Evolutionary conservation across 1,284 basidiomycete genomes (phyloP).

Genomic region (Vanrija humicola): DNA sequence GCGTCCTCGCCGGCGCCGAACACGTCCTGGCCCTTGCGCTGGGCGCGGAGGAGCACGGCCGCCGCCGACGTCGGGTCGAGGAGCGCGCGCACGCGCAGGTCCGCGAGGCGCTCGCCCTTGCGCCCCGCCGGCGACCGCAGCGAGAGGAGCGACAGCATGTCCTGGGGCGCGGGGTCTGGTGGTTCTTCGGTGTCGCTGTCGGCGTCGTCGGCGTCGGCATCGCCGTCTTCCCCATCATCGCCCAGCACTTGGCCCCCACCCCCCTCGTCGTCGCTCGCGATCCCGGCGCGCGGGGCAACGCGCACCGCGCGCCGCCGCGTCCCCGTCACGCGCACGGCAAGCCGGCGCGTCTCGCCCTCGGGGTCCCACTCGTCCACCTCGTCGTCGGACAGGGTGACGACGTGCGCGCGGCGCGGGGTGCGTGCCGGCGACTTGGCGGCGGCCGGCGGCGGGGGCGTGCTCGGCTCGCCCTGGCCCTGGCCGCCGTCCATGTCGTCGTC

Average conservation of each 20-base stretch:
- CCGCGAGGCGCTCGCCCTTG: conserved; percentile 17
- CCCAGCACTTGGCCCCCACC: background rate
- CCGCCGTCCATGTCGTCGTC: background rate
- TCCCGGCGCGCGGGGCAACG: background rate
- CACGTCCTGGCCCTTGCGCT: conserved; percentile 36
- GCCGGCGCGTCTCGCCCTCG: conserved; percentile 14
- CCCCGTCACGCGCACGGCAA: conserved; percentile 3
- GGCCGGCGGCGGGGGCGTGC: background rate
- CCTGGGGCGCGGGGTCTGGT: conserved; percentile 5
- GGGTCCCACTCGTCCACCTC: conserved; percentile 38
- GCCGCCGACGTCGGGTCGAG: conserved; percentile 29
- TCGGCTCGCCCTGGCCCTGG: background rate
- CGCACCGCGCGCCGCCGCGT: conserved; percentile 10
- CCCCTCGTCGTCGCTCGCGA: conserved; percentile 10
- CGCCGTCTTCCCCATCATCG: background rate
- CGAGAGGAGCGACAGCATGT: conserved; percentile 26
- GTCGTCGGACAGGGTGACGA: conserved; percentile 32
- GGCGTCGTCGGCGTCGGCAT: conserved; percentile 5
- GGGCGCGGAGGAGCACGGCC: conserved; percentile 25
- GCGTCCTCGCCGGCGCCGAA: conserved; percentile 23
- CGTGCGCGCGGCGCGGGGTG: conserved; percentile 7
- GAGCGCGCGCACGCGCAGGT: conserved; percentile 37
- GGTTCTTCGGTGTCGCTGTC: conserved; percentile 3
- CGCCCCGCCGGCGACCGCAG: conserved; percentile 21
- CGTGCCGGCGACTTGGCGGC: background rate